Evolutionary conservation across 2,329 filamentous ascomycete species (phyloP).

Genomic region (Neofusicoccum ribis): DNA sequence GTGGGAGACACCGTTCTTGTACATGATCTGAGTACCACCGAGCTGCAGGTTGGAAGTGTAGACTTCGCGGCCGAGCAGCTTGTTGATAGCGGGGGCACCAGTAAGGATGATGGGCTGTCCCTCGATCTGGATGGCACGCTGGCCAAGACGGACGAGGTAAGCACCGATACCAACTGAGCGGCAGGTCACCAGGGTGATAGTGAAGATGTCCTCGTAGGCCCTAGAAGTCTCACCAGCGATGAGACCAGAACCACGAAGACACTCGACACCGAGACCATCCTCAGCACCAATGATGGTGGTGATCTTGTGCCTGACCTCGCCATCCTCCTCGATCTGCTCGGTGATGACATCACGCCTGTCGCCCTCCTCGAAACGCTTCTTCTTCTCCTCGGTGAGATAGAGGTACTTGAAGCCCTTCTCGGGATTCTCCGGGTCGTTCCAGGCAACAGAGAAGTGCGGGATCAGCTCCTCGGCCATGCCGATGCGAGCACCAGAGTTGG

Average conservation of each 20-base stretch:
- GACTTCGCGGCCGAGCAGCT: slow-evolving; percentile 93
- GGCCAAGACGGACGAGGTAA: slow-evolving; percentile 95
- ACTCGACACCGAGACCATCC: slow-evolving; percentile 96
- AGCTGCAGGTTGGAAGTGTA: slow-evolving; percentile 99
- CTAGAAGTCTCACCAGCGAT: slow-evolving; percentile 96
- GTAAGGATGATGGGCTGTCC: slow-evolving; percentile 98
- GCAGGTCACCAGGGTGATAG: slow-evolving; percentile 94
- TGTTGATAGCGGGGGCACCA: slow-evolving; percentile 96
- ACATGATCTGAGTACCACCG: slow-evolving; percentile 99
- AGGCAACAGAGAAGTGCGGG: slow-evolving; percentile 94
- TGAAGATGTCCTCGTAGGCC: slow-evolving; percentile 99
- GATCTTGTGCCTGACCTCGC: slow-evolving; percentile 91
- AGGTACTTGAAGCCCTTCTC: slow-evolving; percentile 95
- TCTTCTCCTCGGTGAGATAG: slow-evolving; percentile 83
- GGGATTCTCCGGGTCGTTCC: slow-evolving; percentile 81
- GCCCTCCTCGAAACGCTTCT: slow-evolving; percentile 81
- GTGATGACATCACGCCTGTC: slow-evolving; percentile 78
- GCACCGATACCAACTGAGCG: slow-evolving; percentile 99
- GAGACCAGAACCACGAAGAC: slow-evolving; percentile 91
- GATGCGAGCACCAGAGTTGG: slow-evolving; percentile 97
- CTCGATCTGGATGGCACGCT: slow-evolving; percentile 98
- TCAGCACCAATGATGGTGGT: slow-evolving; percentile 90
- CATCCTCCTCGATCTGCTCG: slow-evolving; percentile 80
- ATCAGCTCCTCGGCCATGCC: slow-evolving; percentile 96
- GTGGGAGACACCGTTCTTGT: slow-evolving; percentile 98